Evolutionary conservation across 345 rosid genomes (phyloP), one percentile per base, ranked within the genome.

Genomic region (Hibiscus mutabilis): DNA sequence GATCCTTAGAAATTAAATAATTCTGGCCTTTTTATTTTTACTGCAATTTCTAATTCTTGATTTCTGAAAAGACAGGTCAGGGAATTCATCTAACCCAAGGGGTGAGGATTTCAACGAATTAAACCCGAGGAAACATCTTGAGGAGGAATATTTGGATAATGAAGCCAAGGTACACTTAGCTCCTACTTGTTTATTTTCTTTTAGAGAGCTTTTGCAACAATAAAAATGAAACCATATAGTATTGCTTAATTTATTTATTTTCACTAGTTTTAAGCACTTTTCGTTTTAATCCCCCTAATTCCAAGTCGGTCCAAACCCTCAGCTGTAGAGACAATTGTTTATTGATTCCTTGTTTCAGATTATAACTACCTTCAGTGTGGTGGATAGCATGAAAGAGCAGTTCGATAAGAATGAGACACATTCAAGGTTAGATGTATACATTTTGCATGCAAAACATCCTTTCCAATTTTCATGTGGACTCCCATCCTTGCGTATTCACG

Each of bases 371-470:
- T 95, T 95, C 84, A 87, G 97, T 77, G 88, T 95, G 24, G 97
- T 90, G 74, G 99, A 89, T 82, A 89, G 83, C 82, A 85, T 95
- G 90, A 91, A 86, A 74, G 93, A 87, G 79, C 96, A 86, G 55
- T 87, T 95, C 71, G 86, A 88, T 74, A 87, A 78, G 69, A 84
- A 70, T 12, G 83, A 77, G 70, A 76, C 84, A 84, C 67, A 78
- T 51, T 78, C 84, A 18, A 87, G 88, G 98, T 94, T 44, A 77
- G 83, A 67, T 70, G 16, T 52, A 73, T 47, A 47, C 18, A 27
- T 27, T 60, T 27, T 52, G 37, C 68, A 51, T 33, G 27, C 15
- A 21, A 52, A 42, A 21, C 51, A 16, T 52, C 52, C 49, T 16
- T 64, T 37, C 55, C 27, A 10, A 56, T 21, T 56, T 56, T 14